phyloP scores from a whole-genome alignment of 148 eudicot genomes.

The Persicaria tinctoria region DNA sequence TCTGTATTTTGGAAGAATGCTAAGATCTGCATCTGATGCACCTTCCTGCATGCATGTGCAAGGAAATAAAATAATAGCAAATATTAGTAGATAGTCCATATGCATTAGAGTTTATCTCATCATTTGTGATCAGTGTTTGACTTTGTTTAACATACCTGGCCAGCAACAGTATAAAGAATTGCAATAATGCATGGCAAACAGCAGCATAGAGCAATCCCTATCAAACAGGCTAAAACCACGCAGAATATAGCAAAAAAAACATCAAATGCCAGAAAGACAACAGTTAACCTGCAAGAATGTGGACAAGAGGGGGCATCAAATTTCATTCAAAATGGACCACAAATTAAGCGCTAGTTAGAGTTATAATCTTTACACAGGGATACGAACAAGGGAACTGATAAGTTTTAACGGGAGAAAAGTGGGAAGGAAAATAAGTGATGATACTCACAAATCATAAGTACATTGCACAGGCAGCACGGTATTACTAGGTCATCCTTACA shows the following conservation, averaged over 20 bases:
- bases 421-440: not conserved
- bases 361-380: not conserved
- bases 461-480: not conserved
- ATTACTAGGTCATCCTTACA: not conserved
- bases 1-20: conserved; percentile 67
- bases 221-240: conserved; percentile 82
- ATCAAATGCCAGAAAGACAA: conserved; percentile 91
- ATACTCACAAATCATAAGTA: not conserved
- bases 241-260: conserved; percentile 96
- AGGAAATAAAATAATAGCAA: not conserved
- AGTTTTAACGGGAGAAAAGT: not conserved
- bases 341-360: not conserved
- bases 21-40: conserved; percentile 91
- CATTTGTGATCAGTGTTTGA: not conserved
- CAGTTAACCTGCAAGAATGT: conserved; percentile 69
- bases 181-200: conserved; percentile 98
- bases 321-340: not conserved
- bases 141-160: conserved; percentile 51
- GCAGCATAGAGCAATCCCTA: conserved; percentile 93
- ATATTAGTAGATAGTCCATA: not conserved
- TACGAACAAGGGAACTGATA: not conserved
- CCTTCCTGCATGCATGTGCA: conserved; percentile 56
- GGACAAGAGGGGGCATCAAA: not conserved
- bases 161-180: conserved; percentile 81
- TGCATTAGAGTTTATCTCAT: too few relatives aligned